Percentiles rank a stretch among this genome's conserved stretches.
Conservation (phyloP, 768 basidiomycete species). For the Agaricus sinodeliciosus region DNA sequence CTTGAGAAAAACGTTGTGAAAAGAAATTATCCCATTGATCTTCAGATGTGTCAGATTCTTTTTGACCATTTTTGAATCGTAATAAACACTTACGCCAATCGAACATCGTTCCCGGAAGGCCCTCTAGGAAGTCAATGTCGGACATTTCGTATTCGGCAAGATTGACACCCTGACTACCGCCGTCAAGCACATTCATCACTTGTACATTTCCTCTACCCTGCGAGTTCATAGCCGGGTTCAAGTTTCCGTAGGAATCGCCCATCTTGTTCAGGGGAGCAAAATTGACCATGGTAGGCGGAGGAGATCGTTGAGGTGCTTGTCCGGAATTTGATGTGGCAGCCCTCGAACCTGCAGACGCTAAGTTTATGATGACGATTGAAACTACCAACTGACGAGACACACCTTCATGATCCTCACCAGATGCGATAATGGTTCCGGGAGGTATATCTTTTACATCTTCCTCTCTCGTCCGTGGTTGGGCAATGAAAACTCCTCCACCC, state of each 20-base stretch:
- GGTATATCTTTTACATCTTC: conserved; percentile 47
- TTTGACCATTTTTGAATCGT: neutral
- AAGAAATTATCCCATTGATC: conserved; percentile 85
- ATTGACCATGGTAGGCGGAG: conserved; percentile 50
- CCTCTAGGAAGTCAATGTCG: conserved; percentile 67
- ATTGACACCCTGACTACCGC: conserved; percentile 44
- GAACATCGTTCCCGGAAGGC: conserved; percentile 80
- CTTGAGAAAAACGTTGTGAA: conserved; percentile 39
- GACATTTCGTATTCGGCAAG: conserved; percentile 61
- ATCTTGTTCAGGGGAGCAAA: conserved; percentile 41
- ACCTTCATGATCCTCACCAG: conserved; percentile 30
- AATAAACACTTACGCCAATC: conserved; percentile 61
- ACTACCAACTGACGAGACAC: neutral
- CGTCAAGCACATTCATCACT: conserved; percentile 72
- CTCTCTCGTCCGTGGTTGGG: conserved; percentile 38
- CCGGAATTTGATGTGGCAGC: neutral
- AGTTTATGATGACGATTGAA: neutral
- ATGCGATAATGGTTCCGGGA: conserved; percentile 46
- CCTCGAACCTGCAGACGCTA: no score
- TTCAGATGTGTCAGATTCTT: conserved; percentile 20
- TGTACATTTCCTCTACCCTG: conserved; percentile 49
- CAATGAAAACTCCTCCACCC: conserved; percentile 84
- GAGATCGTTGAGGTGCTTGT: conserved; percentile 12
- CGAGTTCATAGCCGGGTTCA: conserved; percentile 72
- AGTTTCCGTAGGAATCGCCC: conserved; percentile 40